These are phyloP conservation scores for Magnusiomyces tetraspermus DNA, from an alignment of 1,139 yeast genomes.

Conservation along the genomic window DNA sequence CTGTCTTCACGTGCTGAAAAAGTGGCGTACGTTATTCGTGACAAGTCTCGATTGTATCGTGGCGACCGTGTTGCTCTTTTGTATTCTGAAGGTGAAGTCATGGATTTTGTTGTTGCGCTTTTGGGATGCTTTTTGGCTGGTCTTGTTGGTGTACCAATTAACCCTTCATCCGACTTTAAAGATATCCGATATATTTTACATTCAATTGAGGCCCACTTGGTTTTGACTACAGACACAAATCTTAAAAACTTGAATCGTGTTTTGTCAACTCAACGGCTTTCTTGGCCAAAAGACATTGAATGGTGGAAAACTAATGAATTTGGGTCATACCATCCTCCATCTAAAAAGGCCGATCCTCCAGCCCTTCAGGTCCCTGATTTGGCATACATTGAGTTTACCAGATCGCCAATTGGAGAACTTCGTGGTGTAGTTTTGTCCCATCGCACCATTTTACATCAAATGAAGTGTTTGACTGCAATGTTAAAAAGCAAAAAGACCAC, in stretches of 20 bases:
- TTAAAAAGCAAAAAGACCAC: constrained; percentile 31
- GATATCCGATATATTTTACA: constrained; percentile 67
- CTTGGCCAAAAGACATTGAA: constrained; percentile 51
- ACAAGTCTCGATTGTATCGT: constrained; percentile 60
- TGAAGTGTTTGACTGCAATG: constrained; percentile 63
- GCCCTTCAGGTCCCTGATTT: constrained; percentile 63
- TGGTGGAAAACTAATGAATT: constrained; percentile 86
- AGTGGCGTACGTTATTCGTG: constrained; percentile 78
- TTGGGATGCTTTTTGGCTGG: constrained; percentile 92
- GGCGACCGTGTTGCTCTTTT: constrained; percentile 79
- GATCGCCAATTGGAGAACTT: constrained; percentile 84
- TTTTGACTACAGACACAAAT: constrained; percentile 72
- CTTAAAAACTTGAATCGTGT: constrained; percentile 59
- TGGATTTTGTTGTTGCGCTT: constrained; percentile 77
- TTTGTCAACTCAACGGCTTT: constrained; percentile 37
- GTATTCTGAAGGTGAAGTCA: constrained; percentile 74
- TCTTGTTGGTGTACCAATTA: constrained; percentile 87
- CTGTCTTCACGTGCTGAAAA: constrained; percentile 74
- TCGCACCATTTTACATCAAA: constrained; percentile 77
- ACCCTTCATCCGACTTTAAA: constrained; percentile 54
- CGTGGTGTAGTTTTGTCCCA: constrained; percentile 93
- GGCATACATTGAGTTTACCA: constrained; percentile 87
- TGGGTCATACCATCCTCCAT: constrained; percentile 56
- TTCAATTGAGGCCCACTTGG: constrained; percentile 66
- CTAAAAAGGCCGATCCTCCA: constrained; percentile 54